Base-by-base conservation (phyloP, 225 moss, liverwort and hornwort species). In the Anthoceros angustus region DNA sequence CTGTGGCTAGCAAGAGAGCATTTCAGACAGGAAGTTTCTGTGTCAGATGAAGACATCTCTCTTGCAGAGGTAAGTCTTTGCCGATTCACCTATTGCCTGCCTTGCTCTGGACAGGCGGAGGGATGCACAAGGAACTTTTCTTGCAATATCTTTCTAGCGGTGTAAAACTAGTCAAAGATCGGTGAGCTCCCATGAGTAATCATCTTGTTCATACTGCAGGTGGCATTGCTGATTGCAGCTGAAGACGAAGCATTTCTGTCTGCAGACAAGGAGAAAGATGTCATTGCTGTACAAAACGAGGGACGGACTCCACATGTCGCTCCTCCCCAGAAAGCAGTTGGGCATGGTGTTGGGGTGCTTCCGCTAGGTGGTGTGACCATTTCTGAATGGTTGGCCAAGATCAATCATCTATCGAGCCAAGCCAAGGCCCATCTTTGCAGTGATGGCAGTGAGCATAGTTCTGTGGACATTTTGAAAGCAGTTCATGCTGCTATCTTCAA, bases 141-240 rank as follows among this genome's bases (percentile, higher is more conserved):
- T 26, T 64, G 41, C 66, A 15, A 66, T 41, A 14, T 41, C 24
- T 40, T 73, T 42, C 72, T 62, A 66, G 50, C 46, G 40, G 41
- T 71, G 46, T 60, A 12, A 60, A 23, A 23, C 12, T 68, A 23
- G 55, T 18, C 55, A 3, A 16, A 46, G 16, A 16, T 11, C 55
- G 23, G 14, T 18, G 55, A 63, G 40, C 68, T 16, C 62, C 42
- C 25, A 12, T 26, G 43, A 45, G 64, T 68, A 74, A 64, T 69
- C 9, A 5, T 42, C 65, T 65, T 42, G 26, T 67, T 66, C 40
- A 62, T 74, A 68, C 69, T 68, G 64, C 73, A 74, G 69, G 73
- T 62, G 68, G 69, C 73, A 61, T 64, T 74, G 73, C 64, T 74
- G 64, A 74, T 69, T 69, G 64, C 73, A 69, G 73, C 73, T 42